Conservation (phyloP, 1,284 basidiomycete species). For the Rhodofomes roseus region DNA sequence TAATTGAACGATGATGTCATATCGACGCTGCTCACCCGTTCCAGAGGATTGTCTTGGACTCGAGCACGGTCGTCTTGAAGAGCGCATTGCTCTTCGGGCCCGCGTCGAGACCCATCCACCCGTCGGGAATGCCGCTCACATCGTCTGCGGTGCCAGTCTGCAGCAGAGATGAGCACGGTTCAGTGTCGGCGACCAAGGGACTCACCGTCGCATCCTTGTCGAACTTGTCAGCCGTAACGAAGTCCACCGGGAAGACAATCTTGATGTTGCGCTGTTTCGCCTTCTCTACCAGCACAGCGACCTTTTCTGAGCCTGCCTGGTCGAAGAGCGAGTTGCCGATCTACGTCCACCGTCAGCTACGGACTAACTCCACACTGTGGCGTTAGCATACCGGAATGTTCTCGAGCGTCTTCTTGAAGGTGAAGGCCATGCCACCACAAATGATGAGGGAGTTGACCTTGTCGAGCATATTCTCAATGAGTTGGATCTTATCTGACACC, state of each 20-base stretch:
- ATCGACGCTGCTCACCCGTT: constrained; percentile 64
- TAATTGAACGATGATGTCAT: neutral
- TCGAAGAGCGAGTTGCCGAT: constrained; percentile 97
- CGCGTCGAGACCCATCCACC: constrained; percentile 93
- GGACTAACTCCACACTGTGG: neutral
- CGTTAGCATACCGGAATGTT: constrained; percentile 54
- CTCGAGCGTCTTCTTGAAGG: constrained; percentile 95
- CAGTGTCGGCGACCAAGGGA: neutral
- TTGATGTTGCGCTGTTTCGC: constrained; percentile 94
- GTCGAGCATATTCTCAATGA: constrained; percentile 99
- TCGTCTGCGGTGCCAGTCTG: constrained; percentile 80
- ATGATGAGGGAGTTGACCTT: constrained; percentile 98
- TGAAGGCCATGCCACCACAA: constrained; percentile 99
- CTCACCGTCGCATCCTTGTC: constrained; percentile 84
- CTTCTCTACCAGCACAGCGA: constrained; percentile 83
- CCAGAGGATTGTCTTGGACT: constrained; percentile 98
- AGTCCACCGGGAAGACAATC: constrained; percentile 95
- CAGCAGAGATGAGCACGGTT: neutral
- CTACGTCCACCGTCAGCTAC: constrained; percentile 31
- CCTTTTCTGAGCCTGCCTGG: constrained; percentile 86
- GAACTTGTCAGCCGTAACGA: constrained; percentile 93
- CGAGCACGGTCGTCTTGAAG: constrained; percentile 78
- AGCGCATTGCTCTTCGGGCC: constrained; percentile 81
- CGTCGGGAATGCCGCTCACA: constrained; percentile 84
- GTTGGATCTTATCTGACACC: constrained; percentile 98